Evolutionary conservation across 1,139 yeast species (phyloP).

Genomic region (Yamadazyma sp.): DNA sequence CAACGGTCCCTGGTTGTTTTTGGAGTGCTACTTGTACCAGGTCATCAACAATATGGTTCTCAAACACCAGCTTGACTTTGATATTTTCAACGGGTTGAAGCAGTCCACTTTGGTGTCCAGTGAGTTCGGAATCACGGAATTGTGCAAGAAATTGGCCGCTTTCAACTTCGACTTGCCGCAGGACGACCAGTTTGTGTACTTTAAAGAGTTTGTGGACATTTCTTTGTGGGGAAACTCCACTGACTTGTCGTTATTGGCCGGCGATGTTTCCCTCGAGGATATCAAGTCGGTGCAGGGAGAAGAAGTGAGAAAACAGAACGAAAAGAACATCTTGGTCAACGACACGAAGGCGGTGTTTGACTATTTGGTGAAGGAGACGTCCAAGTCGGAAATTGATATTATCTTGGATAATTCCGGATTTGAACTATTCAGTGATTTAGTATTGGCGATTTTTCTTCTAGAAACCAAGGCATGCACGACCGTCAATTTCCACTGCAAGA

Average conservation of each 20-base stretch:
- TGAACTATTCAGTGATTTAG: slow-evolving; percentile 86
- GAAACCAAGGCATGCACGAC: slow-evolving; percentile 63
- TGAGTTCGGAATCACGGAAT: slow-evolving; percentile 73
- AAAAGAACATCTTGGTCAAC: slow-evolving; percentile 77
- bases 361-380: slow-evolving; percentile 18
- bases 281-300: slow-evolving; percentile 90
- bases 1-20: slow-evolving; percentile 88
- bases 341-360: slow-evolving; percentile 74
- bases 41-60: slow-evolving; percentile 49
- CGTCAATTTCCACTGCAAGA: slow-evolving; percentile 83
- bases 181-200: slow-evolving; percentile 54
- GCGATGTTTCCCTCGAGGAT: slow-evolving; percentile 76
- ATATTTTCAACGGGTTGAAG: slow-evolving; percentile 71
- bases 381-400: slow-evolving; percentile 65
- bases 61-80: slow-evolving; percentile 42
- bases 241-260: slow-evolving; percentile 84
- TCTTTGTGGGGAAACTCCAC: slow-evolving; percentile 99
- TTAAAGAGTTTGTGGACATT: slow-evolving; percentile 80
- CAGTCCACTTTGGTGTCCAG: slow-evolving; percentile 75
- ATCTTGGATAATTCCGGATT: slow-evolving; percentile 95
- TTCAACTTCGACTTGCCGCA: slow-evolving; percentile 30
- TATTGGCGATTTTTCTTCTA: slow-evolving; percentile 70
- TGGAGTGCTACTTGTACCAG: slow-evolving; percentile 85
- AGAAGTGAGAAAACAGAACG: slow-evolving; percentile 79
- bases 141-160: slow-evolving; percentile 68